Percentiles rank a stretch among this genome's conserved stretches.
phyloP scores from a whole-genome alignment of 192 early-diverging fungal genomes.

The Haplosporangium gracile region DNA sequence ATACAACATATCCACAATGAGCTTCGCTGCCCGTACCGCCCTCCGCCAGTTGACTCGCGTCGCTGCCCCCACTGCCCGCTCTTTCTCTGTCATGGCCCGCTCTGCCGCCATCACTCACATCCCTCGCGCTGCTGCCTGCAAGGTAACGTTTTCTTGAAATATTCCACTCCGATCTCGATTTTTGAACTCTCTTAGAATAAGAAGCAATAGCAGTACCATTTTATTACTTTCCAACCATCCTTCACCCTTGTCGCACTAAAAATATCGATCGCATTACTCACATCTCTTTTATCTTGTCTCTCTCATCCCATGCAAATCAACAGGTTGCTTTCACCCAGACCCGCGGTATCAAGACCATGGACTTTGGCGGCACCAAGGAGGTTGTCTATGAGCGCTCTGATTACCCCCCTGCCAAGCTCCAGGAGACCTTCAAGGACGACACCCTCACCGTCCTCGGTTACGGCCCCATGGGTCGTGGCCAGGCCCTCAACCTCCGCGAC shows the following conservation, averaged over 20 bases:
- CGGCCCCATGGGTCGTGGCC: conserved; percentile 95
- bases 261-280: not conserved
- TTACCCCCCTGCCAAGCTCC: conserved; percentile 93
- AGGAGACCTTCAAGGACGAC: conserved; percentile 94
- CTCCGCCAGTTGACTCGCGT: conserved; percentile 56
- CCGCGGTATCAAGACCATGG: conserved; percentile 91
- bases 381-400: conserved; percentile 95
- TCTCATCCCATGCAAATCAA: not conserved
- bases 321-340: conserved; percentile 61
- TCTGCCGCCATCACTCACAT: conserved; percentile 50
- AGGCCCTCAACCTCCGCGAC: conserved; percentile 95
- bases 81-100: conserved; percentile 55
- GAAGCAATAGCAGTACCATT: not conserved
- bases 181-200: not conserved
- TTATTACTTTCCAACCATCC: not conserved
- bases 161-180: not conserved
- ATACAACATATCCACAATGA: conserved; percentile 40
- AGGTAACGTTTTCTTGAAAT: conserved; percentile 21
- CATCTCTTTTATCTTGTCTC: not conserved
- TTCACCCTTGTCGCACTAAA: conserved; percentile 1
- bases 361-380: conserved; percentile 95
- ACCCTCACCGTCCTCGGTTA: conserved; percentile 95
- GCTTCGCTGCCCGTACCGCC: conserved; percentile 54
- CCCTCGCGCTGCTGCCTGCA: conserved; percentile 47
- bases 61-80: conserved; percentile 46